A percentile compares a stretch with the other conserved stretches of the same genome.
Conservation (phyloP, 495 filamentous ascomycete species). For the Neurospora sp. region DNA sequence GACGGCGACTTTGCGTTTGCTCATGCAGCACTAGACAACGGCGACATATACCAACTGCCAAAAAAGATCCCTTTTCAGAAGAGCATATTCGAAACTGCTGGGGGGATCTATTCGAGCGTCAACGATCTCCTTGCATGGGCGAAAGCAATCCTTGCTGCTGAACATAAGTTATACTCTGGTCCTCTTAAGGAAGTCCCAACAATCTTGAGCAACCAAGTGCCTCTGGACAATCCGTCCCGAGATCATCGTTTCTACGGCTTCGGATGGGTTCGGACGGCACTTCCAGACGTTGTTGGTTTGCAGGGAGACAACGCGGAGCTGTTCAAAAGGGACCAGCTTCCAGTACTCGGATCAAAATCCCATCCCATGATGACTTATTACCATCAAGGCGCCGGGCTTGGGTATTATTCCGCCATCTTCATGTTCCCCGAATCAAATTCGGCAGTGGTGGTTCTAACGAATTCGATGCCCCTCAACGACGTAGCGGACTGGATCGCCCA, state of each 20-base stretch:
- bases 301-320: conserved; percentile 11
- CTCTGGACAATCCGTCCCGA: conserved; percentile 1
- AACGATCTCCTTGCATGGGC: conserved; percentile 6
- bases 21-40: conserved; percentile 1
- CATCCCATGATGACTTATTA: conserved; percentile 11
- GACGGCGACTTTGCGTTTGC: conserved; percentile 1
- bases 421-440: conserved; percentile 20
- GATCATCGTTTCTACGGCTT: conserved; percentile 4
- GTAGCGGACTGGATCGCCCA: conserved; percentile 21
- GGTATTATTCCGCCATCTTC: conserved; percentile 8
- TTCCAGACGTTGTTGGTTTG: conserved; percentile 4
- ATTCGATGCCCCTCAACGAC: conserved; percentile 19
- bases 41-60: background rate
- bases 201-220: conserved; percentile 4
- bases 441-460: conserved; percentile 19
- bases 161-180: background rate
- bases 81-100: conserved; percentile 10
- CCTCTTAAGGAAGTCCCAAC: background rate
- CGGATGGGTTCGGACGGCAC: conserved; percentile 9
- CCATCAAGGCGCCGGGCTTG: conserved; percentile 17
- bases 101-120: conserved; percentile 7
- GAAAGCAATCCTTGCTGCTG: background rate
- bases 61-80: conserved; percentile 6
- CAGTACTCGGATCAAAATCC: conserved; percentile 6
- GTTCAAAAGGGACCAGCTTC: conserved; percentile 2